A percentile compares a stretch with the other conserved stretches of the same genome.
These are phyloP conservation scores for Ustilago bromivora DNA, from an alignment of 1,284 basidiomycete species.

Conservation along the genomic window DNA sequence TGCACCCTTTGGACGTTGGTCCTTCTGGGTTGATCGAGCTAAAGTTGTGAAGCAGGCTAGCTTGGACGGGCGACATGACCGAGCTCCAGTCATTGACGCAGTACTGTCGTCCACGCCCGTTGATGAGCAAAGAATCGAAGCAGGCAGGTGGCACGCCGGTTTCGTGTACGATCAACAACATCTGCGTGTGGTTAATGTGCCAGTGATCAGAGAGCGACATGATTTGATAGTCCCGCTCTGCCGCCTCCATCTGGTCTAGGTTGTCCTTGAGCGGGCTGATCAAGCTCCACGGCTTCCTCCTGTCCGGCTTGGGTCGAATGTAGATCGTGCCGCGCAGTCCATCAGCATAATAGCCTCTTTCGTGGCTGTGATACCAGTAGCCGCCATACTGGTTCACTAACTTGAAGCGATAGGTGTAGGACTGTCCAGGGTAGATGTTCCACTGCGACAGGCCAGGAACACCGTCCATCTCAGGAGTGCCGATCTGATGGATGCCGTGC, in stretches of 20 bases:
- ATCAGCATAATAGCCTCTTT: constrained; percentile 51
- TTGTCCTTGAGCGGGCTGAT: constrained; percentile 32
- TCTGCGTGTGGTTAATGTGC: constrained; percentile 53
- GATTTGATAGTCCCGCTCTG: constrained; percentile 44
- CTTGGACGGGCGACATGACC: constrained; percentile 27
- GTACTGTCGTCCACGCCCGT: constrained; percentile 53
- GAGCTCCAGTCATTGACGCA: constrained; percentile 38
- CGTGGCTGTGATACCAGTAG: constrained; percentile 58
- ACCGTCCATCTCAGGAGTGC: constrained; percentile 56
- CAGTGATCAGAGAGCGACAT: constrained; percentile 49
- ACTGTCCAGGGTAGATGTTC: constrained; percentile 50
- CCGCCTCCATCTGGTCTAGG: constrained; percentile 49
- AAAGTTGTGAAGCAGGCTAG: constrained; percentile 37
- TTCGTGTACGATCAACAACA: constrained; percentile 49
- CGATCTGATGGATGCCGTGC: constrained; percentile 57
- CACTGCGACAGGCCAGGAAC: constrained; percentile 56
- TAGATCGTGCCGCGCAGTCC: constrained; percentile 50
- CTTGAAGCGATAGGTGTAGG: constrained; percentile 53
- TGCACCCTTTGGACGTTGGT: constrained; percentile 52
- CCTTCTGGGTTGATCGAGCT: constrained; percentile 41
- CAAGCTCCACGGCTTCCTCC: constrained; percentile 46
- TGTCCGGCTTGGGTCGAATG: constrained; percentile 41
- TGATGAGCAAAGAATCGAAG: constrained; percentile 54
- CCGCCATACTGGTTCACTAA: constrained; percentile 49
- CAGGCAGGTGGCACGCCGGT: constrained; percentile 54